phyloP scores from a whole-genome alignment of 1,139 yeast species.

The Protomyces lactucae-debilis region DNA sequence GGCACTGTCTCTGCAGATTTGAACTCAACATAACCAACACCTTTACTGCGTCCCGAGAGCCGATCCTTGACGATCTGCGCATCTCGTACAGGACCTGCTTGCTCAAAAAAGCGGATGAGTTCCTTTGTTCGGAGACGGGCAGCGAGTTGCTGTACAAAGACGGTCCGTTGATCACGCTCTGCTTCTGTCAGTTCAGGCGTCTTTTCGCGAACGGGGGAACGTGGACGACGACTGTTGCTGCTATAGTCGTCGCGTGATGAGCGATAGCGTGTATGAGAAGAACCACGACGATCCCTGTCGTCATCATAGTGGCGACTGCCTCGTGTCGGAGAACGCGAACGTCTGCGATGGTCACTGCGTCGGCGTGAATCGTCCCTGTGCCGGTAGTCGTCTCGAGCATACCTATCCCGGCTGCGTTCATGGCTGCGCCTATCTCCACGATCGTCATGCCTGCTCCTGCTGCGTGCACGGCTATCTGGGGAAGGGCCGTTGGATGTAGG shows the following conservation, averaged over 20 bases:
- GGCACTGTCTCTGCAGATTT: conserved; percentile 37
- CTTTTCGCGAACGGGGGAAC: conserved; percentile 4
- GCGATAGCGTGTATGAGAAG: not conserved
- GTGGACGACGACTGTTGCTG: conserved; percentile 15
- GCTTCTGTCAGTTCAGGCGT: conserved; percentile 34
- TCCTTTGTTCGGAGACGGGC: conserved; percentile 40
- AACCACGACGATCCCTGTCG: not conserved
- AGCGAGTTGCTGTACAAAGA: conserved; percentile 43
- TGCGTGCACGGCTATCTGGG: conserved; percentile 7
- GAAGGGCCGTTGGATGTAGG: not conserved
- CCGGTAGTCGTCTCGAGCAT: conserved; percentile 9
- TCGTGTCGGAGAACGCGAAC: conserved; percentile 19
- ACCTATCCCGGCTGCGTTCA: conserved; percentile 25
- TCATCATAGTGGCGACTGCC: conserved; percentile 19
- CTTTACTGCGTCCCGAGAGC: conserved; percentile 41
- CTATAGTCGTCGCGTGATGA: not conserved
- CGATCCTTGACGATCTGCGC: conserved; percentile 43
- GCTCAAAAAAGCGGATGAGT: conserved; percentile 40
- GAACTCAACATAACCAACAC: conserved; percentile 43
- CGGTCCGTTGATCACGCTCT: conserved; percentile 41
- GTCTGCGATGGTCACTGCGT: conserved; percentile 10
- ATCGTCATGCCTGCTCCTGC: conserved; percentile 25
- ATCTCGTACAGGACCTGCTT: conserved; percentile 40
- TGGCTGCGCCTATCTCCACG: conserved; percentile 11
- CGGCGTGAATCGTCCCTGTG: conserved; percentile 19